Percentiles rank a stretch among this genome's conserved stretches.
Evolutionary conservation across 352 stramenopile species (phyloP).

Genomic region (Phytophthora hybrid): DNA sequence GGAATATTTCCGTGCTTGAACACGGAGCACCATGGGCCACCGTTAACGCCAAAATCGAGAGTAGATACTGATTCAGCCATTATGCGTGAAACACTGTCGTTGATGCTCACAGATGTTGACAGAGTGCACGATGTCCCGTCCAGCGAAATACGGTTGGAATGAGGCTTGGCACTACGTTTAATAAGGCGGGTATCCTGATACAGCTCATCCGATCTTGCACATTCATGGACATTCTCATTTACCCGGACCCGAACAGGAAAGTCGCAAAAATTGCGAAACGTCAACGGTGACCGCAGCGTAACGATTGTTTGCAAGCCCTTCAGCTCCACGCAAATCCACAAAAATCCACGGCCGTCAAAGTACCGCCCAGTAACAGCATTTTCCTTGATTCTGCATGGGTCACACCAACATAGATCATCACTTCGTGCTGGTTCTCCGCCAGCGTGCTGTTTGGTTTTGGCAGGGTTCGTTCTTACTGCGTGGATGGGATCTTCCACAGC

Average conservation of each 20-base stretch:
- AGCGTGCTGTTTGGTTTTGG: neutral
- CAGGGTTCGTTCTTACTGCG: conserved; percentile 1
- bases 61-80: conserved; percentile 48
- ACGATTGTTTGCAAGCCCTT: conserved; percentile 65
- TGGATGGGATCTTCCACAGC: conserved; percentile 40
- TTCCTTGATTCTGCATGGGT: conserved; percentile 72
- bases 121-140: conserved; percentile 41
- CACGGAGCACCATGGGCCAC: conserved; percentile 42
- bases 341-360: conserved; percentile 57
- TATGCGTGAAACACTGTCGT: conserved; percentile 24
- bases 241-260: conserved; percentile 51
- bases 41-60: conserved; percentile 37
- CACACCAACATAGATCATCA: conserved; percentile 55
- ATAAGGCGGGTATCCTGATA: conserved; percentile 17
- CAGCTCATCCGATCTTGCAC: conserved; percentile 11
- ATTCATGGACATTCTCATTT: conserved; percentile 29
- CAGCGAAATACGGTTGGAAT: conserved; percentile 45
- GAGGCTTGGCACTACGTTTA: conserved; percentile 4
- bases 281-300: conserved; percentile 57
- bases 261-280: conserved; percentile 55
- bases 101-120: neutral
- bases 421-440: conserved; percentile 3
- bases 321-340: conserved; percentile 78
- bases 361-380: conserved; percentile 67
- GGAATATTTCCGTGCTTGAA: conserved; percentile 36